Evolutionary conservation across 768 basidiomycete species (phyloP).

Genomic region (Tremella yokohamensis): DNA sequence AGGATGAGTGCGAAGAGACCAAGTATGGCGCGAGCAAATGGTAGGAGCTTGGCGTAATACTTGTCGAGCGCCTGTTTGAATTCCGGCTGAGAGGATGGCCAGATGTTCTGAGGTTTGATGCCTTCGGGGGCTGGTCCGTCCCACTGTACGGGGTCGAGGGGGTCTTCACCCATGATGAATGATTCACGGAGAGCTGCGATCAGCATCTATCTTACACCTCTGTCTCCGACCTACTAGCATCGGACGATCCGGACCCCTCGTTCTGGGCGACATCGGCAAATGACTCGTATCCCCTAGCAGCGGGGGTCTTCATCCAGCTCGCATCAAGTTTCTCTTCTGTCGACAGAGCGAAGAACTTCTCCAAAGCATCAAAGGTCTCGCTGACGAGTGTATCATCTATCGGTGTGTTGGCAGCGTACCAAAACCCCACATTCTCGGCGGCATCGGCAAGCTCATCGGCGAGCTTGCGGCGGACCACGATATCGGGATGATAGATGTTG

Average conservation of each 20-base stretch:
- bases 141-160: slow-evolving; percentile 13
- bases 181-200: slow-evolving; percentile 15
- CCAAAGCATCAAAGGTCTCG: slow-evolving; percentile 12
- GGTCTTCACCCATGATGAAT: slow-evolving; percentile 19
- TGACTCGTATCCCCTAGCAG: slow-evolving; percentile 16
- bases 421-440: slow-evolving; percentile 16
- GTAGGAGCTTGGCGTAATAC: slow-evolving; percentile 14
- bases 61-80: slow-evolving; percentile 13
- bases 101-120: slow-evolving; percentile 17
- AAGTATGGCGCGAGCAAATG: slow-evolving; percentile 14
- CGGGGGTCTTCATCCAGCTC: slow-evolving; percentile 15
- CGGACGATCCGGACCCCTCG: not conserved
- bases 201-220: not conserved
- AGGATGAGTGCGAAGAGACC: slow-evolving; percentile 15
- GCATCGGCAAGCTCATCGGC: slow-evolving; percentile 10
- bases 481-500: slow-evolving; percentile 13
- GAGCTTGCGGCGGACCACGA: slow-evolving; percentile 7
- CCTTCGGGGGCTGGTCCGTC: slow-evolving; percentile 1
- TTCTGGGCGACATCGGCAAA: slow-evolving; percentile 11
- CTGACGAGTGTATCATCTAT: not conserved
- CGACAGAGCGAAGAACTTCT: slow-evolving; percentile 14
- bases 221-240: slow-evolving; percentile 5
- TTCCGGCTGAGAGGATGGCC: slow-evolving; percentile 13
- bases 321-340: slow-evolving; percentile 8
- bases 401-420: slow-evolving; percentile 12